phyloP scores from a whole-genome alignment of 2,329 filamentous ascomycete species.

The Clonostachys chloroleuca region DNA sequence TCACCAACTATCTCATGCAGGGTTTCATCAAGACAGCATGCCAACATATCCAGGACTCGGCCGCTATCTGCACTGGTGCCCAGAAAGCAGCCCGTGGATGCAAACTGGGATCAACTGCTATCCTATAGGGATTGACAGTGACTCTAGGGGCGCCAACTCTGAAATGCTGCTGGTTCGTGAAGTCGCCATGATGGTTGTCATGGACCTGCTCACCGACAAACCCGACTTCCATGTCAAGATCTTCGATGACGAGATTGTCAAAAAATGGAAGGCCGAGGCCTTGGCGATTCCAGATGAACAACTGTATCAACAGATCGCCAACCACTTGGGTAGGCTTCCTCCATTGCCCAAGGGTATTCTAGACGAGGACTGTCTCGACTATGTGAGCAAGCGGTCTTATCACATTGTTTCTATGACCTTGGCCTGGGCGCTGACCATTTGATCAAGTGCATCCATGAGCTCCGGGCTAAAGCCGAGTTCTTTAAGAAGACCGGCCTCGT shows the following conservation, averaged over 20 bases:
- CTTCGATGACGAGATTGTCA: slow-evolving; percentile 7
- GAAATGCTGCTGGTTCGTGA: slow-evolving; percentile 2
- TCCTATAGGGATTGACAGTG: no score
- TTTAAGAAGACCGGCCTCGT: slow-evolving; percentile 30
- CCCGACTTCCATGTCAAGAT: slow-evolving; percentile 11
- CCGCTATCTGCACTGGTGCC: no score
- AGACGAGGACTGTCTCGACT: neutral
- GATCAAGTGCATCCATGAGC: slow-evolving; percentile 19
- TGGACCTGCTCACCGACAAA: slow-evolving; percentile 14
- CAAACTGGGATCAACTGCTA: no score
- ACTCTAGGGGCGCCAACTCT: no score
- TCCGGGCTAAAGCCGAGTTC: slow-evolving; percentile 38
- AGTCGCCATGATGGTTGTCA: slow-evolving; percentile 11
- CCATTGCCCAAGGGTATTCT: neutral
- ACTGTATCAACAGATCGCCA: neutral
- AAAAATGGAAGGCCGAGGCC: slow-evolving; percentile 11
- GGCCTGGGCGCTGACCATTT: neutral
- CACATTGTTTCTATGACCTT: neutral
- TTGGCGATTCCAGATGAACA: slow-evolving; percentile 1
- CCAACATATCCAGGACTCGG: no score
- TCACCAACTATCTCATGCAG: no score
- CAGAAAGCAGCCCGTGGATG: no score
- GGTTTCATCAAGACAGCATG: no score
- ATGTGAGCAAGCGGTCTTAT: neutral
- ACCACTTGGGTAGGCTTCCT: no score